Evolutionary conservation across 306 rosid species (phyloP), one percentile per base, ranked within the genome.

Genomic region (Trifolium fragiferum): DNA sequence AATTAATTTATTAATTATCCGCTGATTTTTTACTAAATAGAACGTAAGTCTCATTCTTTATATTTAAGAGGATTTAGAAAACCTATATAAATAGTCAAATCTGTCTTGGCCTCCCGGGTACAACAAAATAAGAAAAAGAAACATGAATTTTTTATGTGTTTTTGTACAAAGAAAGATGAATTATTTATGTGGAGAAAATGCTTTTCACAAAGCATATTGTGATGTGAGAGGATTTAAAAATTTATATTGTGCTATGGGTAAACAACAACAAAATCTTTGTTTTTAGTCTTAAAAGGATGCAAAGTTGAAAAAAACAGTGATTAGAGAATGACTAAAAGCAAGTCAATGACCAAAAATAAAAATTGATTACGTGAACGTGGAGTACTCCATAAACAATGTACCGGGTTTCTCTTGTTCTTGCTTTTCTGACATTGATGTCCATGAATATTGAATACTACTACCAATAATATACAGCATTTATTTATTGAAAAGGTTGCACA

Each of bases 321-420:
- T 15, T 14, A 27, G 20, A 60, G 41, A 30, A 30, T 6, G 66
- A 60, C 66, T 7, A 30, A 58, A 60, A 15, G 20, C 66, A 60
- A 30, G 66, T 60, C 66, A 60, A 30, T 60, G 15, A 60, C 40
- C 21, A 13, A 58, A 58, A 58, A 54, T 21, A 54, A 55, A 55
- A 55, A 4, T 4, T 30, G 41, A 30, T 2, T 27, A 8, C 11
- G 30, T 60, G 40, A 23, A 21, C 59, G 25, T 57, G 63, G 14
- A 12, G 2, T 57, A 57, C 41, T 59, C 40, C 40, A 59, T 59
- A 30, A 60, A 59, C 66, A 59, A 59, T 59, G 66, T 59, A 59
- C 38, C 40, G 8, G 20, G 11, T 59, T 25, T 59, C 13, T 30
- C 19, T 59, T 27, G 12, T 27, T 59, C 7, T 14, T 59, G 20